A percentile compares a stretch with the other conserved stretches of the same genome.
These are phyloP conservation scores for Pichia nanzhaoensis DNA, from an alignment of 805 yeast genomes.

Conservation along the genomic window DNA sequence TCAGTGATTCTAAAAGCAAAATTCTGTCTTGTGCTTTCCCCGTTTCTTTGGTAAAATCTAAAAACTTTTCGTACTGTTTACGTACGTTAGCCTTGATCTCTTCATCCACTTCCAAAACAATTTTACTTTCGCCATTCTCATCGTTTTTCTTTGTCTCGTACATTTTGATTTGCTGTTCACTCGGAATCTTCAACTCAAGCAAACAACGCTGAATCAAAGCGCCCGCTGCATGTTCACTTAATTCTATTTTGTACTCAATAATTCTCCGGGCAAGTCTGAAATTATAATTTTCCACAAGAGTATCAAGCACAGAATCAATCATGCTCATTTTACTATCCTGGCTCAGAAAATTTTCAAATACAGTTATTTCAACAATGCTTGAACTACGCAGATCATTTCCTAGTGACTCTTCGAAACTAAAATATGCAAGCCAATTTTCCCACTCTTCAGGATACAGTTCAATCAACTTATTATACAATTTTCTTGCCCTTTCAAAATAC, in stretches of 20 bases:
- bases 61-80: constrained; percentile 47
- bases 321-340: constrained; percentile 15
- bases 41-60: constrained; percentile 35
- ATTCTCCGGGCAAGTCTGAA: constrained; percentile 7
- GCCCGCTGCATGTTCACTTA: constrained; percentile 19
- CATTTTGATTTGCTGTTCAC: constrained; percentile 40
- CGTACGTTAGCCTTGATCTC: constrained; percentile 40
- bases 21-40: constrained; percentile 39
- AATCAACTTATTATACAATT: constrained; percentile 60
- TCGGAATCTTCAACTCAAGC: constrained; percentile 64
- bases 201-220: constrained; percentile 63
- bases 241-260: constrained; percentile 4
- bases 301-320: constrained; percentile 1
- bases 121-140: not conserved
- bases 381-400: constrained; percentile 67
- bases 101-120: constrained; percentile 40
- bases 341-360: constrained; percentile 14
- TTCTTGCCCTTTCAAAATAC: constrained; percentile 77
- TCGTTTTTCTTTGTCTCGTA: constrained; percentile 18
- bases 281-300: constrained; percentile 3
- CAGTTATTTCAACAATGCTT: constrained; percentile 53
- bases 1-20: constrained; percentile 52
- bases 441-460: constrained; percentile 38
- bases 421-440: constrained; percentile 55
- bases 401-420: constrained; percentile 57